Percentiles rank a stretch among this genome's conserved stretches.
These are phyloP conservation scores for Iris macrosiphon DNA, from an alignment of 106 monocot genomes.

Conservation along the genomic window DNA sequence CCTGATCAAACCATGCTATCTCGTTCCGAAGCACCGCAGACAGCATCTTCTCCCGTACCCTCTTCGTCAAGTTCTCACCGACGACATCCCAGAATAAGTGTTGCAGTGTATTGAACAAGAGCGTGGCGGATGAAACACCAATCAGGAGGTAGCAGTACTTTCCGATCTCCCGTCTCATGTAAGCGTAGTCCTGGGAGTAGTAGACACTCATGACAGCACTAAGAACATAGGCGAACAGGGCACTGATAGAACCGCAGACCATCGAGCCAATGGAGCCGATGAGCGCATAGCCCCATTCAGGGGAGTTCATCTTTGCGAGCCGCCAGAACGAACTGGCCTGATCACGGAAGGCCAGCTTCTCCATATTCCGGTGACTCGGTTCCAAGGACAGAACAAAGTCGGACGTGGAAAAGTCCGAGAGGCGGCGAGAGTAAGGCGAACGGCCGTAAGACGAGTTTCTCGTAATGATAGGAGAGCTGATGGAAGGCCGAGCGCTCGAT, in stretches of 20 bases:
- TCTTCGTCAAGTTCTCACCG: conserved; percentile 82
- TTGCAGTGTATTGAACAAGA: conserved; percentile 88
- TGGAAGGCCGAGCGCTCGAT: conserved; percentile 82
- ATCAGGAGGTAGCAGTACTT: conserved; percentile 94
- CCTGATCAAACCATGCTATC: conserved; percentile 87
- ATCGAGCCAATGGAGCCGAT: conserved; percentile 79
- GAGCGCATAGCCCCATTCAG: conserved; percentile 85
- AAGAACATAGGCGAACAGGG: conserved; percentile 90
- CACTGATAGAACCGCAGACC: conserved; percentile 89
- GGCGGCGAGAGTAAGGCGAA: conserved; percentile 75
- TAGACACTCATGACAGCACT: conserved; percentile 88
- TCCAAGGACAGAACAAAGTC: conserved; percentile 49
- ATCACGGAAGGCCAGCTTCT: conserved; percentile 72
- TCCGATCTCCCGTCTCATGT: conserved; percentile 81
- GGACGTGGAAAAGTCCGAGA: conserved; percentile 81
- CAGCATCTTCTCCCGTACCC: conserved; percentile 91
- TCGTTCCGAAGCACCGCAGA: conserved; percentile 66
- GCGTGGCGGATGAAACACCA: conserved; percentile 81
- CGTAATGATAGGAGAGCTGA: conserved; percentile 78
- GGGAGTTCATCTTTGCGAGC: conserved; percentile 92
- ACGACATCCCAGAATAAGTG: conserved; percentile 92
- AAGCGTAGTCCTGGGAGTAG: conserved; percentile 51
- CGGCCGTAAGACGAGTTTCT: conserved; percentile 91
- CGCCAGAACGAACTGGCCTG: conserved; percentile 91
- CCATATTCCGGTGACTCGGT: conserved; percentile 32